phyloP scores from a whole-genome alignment of 805 yeast genomes.

The Suhomyces emberorum region DNA sequence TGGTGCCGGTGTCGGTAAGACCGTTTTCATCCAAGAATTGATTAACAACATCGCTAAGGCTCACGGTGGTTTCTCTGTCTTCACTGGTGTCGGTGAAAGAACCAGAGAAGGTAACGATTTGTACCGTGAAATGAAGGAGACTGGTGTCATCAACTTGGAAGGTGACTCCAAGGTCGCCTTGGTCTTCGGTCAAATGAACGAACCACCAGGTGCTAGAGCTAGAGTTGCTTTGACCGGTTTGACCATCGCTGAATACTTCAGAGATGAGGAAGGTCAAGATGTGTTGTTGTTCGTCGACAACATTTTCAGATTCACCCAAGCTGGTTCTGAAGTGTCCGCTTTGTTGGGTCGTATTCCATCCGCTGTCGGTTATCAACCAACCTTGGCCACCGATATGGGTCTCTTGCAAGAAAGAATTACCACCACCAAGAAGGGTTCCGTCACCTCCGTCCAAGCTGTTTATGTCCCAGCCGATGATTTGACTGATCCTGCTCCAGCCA shows the following conservation, averaged over 20 bases:
- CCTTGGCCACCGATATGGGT: conserved; percentile 99
- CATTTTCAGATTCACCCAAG: conserved; percentile 99
- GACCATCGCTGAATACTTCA: conserved; percentile 99
- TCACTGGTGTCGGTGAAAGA: conserved; percentile 99
- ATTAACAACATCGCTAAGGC: conserved; percentile 99
- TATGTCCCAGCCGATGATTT: conserved; percentile 99
- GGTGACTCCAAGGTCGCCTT: conserved; percentile 99
- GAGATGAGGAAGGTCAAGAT: conserved; percentile 99
- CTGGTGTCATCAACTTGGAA: conserved; percentile 99
- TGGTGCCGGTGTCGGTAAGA: conserved; percentile 99
- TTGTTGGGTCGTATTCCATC: conserved; percentile 99
- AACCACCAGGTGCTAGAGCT: conserved; percentile 99
- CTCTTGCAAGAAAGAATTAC: conserved; percentile 99
- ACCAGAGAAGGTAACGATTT: conserved; percentile 99
- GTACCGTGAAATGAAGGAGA: conserved; percentile 99
- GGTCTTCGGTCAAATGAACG: conserved; percentile 99
- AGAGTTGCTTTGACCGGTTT: conserved; percentile 99
- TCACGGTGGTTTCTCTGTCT: conserved; percentile 99
- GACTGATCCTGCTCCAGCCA: conserved; percentile 99
- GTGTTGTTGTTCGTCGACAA: conserved; percentile 98
- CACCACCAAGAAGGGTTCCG: conserved; percentile 99
- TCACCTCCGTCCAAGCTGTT: conserved; percentile 99
- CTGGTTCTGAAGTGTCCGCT: conserved; percentile 99
- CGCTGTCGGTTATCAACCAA: conserved; percentile 99
- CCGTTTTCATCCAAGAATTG: conserved; percentile 99